Percentiles rank a stretch among this genome's conserved stretches.
Evolutionary conservation across 768 basidiomycete genomes (phyloP).

Genomic region (Trametes cinnabarina): DNA sequence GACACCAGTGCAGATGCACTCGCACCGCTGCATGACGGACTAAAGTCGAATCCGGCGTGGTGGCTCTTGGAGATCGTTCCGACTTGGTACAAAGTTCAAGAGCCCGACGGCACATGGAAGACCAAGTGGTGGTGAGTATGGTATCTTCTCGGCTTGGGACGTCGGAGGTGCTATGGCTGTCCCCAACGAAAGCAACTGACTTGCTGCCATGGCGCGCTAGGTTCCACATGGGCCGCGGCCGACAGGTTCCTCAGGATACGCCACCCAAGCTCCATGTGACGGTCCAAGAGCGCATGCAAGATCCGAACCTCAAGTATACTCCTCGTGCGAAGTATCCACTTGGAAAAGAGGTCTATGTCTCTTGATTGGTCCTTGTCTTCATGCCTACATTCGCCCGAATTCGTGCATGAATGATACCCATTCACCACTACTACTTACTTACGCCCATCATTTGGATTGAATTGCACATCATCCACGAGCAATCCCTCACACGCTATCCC

Average conservation of each 20-base stretch:
- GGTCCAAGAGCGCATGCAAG: constrained; percentile 58
- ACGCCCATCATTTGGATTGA: no score
- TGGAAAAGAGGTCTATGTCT: constrained; percentile 49
- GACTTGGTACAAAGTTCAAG: constrained; percentile 53
- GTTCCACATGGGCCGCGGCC: constrained; percentile 56
- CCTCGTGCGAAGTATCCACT: constrained; percentile 54
- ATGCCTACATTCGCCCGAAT: neutral
- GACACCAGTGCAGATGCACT: constrained; percentile 32
- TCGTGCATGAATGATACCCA: neutral
- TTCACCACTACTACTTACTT: no score
- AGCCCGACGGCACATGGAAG: constrained; percentile 53
- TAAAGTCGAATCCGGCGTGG: constrained; percentile 50
- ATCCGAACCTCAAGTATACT: constrained; percentile 47
- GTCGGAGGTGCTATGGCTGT: neutral
- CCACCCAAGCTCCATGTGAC: constrained; percentile 61
- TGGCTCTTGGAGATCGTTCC: constrained; percentile 75
- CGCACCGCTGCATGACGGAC: constrained; percentile 53
- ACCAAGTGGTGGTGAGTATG: constrained; percentile 49
- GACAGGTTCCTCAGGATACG: constrained; percentile 41
- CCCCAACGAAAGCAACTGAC: neutral
- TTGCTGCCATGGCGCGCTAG: constrained; percentile 28
- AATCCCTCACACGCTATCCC: no score
- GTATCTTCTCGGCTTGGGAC: neutral
- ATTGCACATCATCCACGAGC: no score
- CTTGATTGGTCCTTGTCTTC: constrained; percentile 14